phyloP scores from a whole-genome alignment of 108 stramenopile genomes.

The Fragilaria crotonensis region DNA sequence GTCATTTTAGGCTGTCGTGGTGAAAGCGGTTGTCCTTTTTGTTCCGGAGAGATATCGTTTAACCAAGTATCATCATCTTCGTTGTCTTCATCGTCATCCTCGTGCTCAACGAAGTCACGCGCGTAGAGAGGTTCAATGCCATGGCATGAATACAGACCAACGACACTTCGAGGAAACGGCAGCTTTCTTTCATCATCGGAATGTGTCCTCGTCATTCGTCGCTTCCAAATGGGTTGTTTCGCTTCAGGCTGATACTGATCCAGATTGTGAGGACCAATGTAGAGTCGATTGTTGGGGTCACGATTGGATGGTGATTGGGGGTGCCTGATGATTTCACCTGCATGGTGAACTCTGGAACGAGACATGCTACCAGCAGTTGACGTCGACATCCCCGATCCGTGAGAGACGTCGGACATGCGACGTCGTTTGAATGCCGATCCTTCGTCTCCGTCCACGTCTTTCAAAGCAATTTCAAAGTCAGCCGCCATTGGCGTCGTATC shows the following conservation, averaged over 20 bases:
- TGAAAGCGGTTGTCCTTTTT: background rate
- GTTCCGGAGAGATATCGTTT: background rate
- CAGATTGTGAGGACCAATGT: constrained; percentile 1
- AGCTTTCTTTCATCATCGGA: constrained; percentile 41
- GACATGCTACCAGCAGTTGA: background rate
- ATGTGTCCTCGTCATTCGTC: constrained; percentile 19
- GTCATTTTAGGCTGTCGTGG: constrained; percentile 19
- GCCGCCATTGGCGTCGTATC: background rate
- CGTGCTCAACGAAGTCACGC: constrained; percentile 28
- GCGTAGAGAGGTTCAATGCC: constrained; percentile 92
- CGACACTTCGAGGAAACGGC: constrained; percentile 61
- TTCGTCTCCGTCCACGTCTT: background rate
- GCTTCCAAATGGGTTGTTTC: constrained; percentile 26
- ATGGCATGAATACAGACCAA: constrained; percentile 91
- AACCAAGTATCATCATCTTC: background rate
- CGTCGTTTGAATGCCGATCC: background rate
- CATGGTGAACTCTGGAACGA: background rate
- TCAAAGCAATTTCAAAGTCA: background rate
- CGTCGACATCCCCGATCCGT: background rate
- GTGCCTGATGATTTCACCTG: background rate
- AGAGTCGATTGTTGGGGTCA: constrained; percentile 3
- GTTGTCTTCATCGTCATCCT: constrained; percentile 39
- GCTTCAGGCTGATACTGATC: background rate
- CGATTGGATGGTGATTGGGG: constrained; percentile 2
- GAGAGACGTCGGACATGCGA: background rate